A percentile compares a stretch with the other conserved stretches of the same genome.
Conservation (phyloP, 2,329 filamentous ascomycete species). For the Colletotrichum sp. region DNA sequence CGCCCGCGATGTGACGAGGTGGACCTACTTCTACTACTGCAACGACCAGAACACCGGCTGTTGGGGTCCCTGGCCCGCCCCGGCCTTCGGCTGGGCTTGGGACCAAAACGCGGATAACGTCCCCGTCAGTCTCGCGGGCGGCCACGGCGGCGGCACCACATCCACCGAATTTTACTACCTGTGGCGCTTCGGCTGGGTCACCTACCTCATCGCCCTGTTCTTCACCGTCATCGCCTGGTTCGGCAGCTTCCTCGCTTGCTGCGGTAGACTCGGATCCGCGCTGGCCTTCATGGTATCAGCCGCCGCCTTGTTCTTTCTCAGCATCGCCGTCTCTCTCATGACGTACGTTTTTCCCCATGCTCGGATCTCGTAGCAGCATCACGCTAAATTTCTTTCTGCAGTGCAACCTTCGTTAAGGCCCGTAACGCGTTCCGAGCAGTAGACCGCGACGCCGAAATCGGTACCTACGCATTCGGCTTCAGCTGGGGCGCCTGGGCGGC, state of each 20-base stretch:
- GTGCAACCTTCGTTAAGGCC: conserved; percentile 69
- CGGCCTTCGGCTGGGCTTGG: conserved; percentile 77
- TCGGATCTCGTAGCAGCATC: not conserved
- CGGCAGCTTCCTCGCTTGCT: conserved; percentile 71
- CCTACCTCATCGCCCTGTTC: conserved; percentile 84
- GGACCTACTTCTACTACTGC: conserved; percentile 92
- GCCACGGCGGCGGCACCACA: conserved; percentile 59
- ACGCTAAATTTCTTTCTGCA: conserved; percentile 23
- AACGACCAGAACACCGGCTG: conserved; percentile 70
- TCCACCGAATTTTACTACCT: conserved; percentile 75
- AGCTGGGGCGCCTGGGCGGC: conserved; percentile 75
- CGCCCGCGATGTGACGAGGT: conserved; percentile 73
- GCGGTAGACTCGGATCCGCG: conserved; percentile 72
- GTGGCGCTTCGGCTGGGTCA: conserved; percentile 92
- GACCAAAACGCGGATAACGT: conserved; percentile 47
- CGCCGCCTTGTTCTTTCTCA: conserved; percentile 72
- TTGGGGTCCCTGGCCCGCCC: conserved; percentile 62
- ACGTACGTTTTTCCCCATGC: conserved; percentile 60
- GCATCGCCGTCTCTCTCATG: conserved; percentile 73
- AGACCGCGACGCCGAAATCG: conserved; percentile 64
- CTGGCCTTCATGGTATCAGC: conserved; percentile 64
- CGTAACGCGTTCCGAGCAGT: conserved; percentile 67
- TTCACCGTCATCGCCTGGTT: conserved; percentile 75
- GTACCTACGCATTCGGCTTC: conserved; percentile 75
- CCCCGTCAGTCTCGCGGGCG: conserved; percentile 52